Percentiles rank a stretch among this genome's conserved stretches.
Evolutionary conservation across 2,329 filamentous ascomycete species (phyloP).

Genomic region (Penicillium crustosum): DNA sequence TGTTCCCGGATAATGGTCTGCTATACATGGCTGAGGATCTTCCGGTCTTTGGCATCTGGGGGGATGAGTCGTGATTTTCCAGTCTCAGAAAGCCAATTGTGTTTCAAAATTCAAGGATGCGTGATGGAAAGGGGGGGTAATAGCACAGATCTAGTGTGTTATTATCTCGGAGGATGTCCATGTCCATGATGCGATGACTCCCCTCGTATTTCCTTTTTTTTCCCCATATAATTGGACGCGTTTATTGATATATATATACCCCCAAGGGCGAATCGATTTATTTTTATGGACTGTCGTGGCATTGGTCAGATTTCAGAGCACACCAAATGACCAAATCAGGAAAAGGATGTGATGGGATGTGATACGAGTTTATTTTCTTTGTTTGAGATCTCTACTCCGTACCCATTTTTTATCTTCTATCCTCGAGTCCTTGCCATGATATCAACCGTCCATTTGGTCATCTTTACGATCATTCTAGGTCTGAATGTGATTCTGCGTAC

Average conservation of each 20-base stretch:
- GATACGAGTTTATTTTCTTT: no score
- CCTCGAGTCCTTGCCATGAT: background rate
- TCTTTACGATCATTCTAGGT: no score
- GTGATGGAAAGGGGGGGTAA: background rate
- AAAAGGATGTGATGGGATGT: background rate
- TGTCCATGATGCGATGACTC: background rate
- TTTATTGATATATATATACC: background rate
- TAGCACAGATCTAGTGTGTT: background rate
- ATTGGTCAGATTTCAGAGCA: background rate
- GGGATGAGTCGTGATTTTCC: slow-evolving; percentile 23
- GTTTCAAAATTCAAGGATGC: background rate
- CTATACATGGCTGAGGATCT: slow-evolving; percentile 38
- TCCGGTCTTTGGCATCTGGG: slow-evolving; percentile 35
- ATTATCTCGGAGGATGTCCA: background rate
- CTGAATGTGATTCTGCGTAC: no score
- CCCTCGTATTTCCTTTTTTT: background rate
- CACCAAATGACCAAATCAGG: background rate
- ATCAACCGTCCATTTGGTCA: background rate
- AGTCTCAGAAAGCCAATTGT: background rate
- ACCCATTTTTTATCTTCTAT: background rate
- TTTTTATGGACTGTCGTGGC: background rate
- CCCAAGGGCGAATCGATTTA: background rate
- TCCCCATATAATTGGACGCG: background rate
- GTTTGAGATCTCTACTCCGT: no score
- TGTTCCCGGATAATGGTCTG: slow-evolving; percentile 35